Conservation (phyloP, 2,329 filamentous ascomycete genomes). For the Beauveria medogensis region DNA sequence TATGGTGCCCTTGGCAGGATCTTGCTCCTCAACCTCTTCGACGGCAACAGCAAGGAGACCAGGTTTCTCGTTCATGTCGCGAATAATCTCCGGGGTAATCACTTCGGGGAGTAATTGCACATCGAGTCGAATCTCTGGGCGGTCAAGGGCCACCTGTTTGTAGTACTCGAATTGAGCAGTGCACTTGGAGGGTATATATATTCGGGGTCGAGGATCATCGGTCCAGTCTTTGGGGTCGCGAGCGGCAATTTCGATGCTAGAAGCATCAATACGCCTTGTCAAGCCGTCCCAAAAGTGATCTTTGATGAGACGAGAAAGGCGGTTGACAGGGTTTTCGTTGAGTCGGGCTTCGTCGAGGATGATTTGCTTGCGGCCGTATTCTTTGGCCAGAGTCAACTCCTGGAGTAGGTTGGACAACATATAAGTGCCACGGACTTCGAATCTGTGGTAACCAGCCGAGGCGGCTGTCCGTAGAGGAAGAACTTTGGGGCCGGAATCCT, state of each 20-base stretch:
- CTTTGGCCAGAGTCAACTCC: slow-evolving; percentile 85
- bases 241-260: slow-evolving; percentile 77
- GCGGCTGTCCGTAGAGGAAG: slow-evolving; percentile 76
- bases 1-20: slow-evolving; percentile 46
- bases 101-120: slow-evolving; percentile 70
- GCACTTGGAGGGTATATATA: slow-evolving; percentile 79
- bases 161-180: slow-evolving; percentile 91
- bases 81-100: slow-evolving; percentile 74
- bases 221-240: slow-evolving; percentile 96
- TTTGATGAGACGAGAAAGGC: slow-evolving; percentile 77
- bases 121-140: slow-evolving; percentile 79
- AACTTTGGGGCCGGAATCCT: slow-evolving; percentile 88
- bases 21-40: slow-evolving; percentile 59
- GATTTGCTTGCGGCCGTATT: slow-evolving; percentile 82
- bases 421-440: slow-evolving; percentile 91
- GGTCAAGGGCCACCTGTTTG: slow-evolving; percentile 64
- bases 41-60: slow-evolving; percentile 86
- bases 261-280: slow-evolving; percentile 82
- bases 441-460: slow-evolving; percentile 78
- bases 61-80: slow-evolving; percentile 77
- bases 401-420: slow-evolving; percentile 95
- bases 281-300: slow-evolving; percentile 90
- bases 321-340: slow-evolving; percentile 90
- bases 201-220: slow-evolving; percentile 74
- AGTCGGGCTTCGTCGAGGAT: slow-evolving; percentile 84